These are phyloP conservation scores for Eustoma russellianum DNA, from an alignment of 257 asterid genomes.

Conservation along the genomic window DNA sequence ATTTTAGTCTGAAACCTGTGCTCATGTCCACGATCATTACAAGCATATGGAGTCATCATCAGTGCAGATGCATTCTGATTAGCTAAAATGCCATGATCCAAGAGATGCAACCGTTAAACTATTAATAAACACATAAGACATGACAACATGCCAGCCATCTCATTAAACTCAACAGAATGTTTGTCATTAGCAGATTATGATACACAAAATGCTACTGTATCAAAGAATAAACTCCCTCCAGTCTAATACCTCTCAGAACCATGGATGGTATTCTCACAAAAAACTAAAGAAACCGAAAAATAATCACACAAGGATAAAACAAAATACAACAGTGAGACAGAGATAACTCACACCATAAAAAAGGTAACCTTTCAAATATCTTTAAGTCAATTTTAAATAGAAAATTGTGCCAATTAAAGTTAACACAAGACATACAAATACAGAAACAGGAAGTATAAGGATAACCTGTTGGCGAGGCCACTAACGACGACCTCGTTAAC, in stretches of 20 bases:
- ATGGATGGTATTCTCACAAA: no score
- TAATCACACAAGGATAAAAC: no score
- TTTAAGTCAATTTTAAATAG: no score
- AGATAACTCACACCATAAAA: no score
- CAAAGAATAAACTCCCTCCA: no score
- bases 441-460: not conserved
- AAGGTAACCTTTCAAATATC: no score
- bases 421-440: not conserved
- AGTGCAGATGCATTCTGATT: not conserved
- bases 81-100: not conserved
- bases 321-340: no score
- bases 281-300: no score
- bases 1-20: not conserved
- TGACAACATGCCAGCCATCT: no score
- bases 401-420: no score
- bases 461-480: slow-evolving; percentile 61
- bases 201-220: no score
- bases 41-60: slow-evolving; percentile 18
- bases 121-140: not conserved
- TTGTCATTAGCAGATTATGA: not conserved
- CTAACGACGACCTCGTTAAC: slow-evolving; percentile 46
- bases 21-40: slow-evolving; percentile 15
- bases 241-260: no score
- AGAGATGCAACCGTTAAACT: not conserved
- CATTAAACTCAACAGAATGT: not conserved